Percentiles rank a stretch among this genome's conserved stretches.
Conservation (phyloP, 2,329 filamentous ascomycete species). For the Verticillium zaregamsianum region DNA sequence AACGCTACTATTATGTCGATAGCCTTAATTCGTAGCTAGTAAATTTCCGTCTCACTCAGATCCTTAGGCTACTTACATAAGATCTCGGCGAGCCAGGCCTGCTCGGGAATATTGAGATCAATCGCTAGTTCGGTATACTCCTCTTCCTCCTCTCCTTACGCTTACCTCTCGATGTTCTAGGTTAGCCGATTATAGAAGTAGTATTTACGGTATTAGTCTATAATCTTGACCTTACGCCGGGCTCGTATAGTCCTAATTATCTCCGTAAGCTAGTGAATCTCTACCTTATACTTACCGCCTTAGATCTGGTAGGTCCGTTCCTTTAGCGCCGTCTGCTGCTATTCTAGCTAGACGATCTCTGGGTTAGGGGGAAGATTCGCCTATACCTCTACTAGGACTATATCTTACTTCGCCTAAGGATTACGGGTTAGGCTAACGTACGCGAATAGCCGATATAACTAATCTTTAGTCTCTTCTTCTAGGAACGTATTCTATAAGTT, state of each 20-base stretch:
- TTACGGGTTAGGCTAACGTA: constrained; percentile 22
- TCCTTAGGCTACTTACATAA: constrained; percentile 12
- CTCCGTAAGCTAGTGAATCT: constrained; percentile 18
- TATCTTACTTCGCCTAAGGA: constrained; percentile 19
- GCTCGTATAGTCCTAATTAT: constrained; percentile 16
- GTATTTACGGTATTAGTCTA: constrained; percentile 17
- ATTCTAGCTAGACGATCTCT: constrained; percentile 19
- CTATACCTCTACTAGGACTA: constrained; percentile 24
- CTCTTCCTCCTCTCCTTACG: constrained; percentile 15
- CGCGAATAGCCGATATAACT: constrained; percentile 16
- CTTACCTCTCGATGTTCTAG: constrained; percentile 22
- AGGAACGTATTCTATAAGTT: constrained; percentile 23
- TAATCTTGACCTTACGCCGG: constrained; percentile 9
- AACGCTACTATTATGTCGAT: constrained; percentile 16
- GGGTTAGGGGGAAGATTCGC: constrained; percentile 18
- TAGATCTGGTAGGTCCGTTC: constrained; percentile 17
- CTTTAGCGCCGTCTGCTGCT: constrained; percentile 17
- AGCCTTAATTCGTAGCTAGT: constrained; percentile 10
- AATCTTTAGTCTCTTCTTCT: constrained; percentile 15
- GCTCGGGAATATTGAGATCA: constrained; percentile 15
- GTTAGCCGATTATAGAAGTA: constrained; percentile 22
- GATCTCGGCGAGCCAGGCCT: constrained; percentile 12
- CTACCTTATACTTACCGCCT: constrained; percentile 15
- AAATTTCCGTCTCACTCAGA: constrained; percentile 11
- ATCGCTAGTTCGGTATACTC: constrained; percentile 15